Evolutionary conservation across 2,329 filamentous ascomycete genomes (phyloP).

Genomic region (Claviceps monticola): DNA sequence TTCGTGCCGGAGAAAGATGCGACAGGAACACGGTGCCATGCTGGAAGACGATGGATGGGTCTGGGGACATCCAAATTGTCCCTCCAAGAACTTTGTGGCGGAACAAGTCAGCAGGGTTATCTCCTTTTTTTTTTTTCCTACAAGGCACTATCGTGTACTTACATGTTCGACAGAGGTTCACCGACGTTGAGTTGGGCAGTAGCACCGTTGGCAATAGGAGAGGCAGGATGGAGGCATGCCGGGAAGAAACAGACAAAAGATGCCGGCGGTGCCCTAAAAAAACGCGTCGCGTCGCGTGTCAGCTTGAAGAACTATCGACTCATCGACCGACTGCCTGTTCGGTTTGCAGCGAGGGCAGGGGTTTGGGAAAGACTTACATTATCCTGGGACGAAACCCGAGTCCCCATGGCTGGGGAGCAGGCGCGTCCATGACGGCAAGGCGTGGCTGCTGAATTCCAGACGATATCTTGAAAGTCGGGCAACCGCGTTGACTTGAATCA

Average conservation of each 20-base stretch:
- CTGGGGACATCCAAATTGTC: conserved; percentile 9
- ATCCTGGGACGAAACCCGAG: conserved; percentile 6
- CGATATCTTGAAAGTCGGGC: conserved; percentile 3
- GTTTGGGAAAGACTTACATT: conserved; percentile 6
- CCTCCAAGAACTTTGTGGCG: conserved; percentile 11
- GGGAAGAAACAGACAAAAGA: conserved; percentile 17
- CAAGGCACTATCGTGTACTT: neutral
- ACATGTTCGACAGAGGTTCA: conserved; percentile 1
- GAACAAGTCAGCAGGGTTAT: neutral
- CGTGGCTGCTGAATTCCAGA: conserved; percentile 4
- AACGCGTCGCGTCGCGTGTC: conserved; percentile 5
- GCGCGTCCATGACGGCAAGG: conserved; percentile 8
- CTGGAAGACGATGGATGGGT: conserved; percentile 12
- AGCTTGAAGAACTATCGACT: conserved; percentile 6
- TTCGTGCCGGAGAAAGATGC: conserved; percentile 11
- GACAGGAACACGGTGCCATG: conserved; percentile 19
- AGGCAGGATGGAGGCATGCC: conserved; percentile 3
- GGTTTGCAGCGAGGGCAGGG: neutral
- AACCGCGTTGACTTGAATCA: conserved; percentile 3
- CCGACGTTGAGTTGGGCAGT: neutral
- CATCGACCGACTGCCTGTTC: too few relatives aligned
- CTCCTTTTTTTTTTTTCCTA: neutral
- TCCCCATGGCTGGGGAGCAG: conserved; percentile 8
- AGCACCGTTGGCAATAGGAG: neutral
- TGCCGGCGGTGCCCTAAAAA: conserved; percentile 10